Percentiles rank a stretch among this genome's conserved stretches.
Evolutionary conservation across 2,329 filamentous ascomycete genomes (phyloP).

Genomic region (Neobulgaria alba): DNA sequence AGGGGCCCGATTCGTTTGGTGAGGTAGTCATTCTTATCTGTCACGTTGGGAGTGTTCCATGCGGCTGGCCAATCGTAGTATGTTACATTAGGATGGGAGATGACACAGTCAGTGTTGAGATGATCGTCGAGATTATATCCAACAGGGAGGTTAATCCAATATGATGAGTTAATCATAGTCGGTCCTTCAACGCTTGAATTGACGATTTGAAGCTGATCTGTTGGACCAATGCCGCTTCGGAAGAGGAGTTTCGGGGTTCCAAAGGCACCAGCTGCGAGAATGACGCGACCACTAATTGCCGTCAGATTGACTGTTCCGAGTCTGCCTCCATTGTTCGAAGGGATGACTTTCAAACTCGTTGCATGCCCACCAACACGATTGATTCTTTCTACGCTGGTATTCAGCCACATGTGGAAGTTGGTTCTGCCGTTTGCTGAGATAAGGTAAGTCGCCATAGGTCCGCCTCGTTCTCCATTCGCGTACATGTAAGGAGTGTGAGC

Average conservation of each 20-base stretch:
- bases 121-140: constrained; percentile 50
- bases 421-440: constrained; percentile 47
- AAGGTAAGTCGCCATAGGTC: constrained; percentile 64
- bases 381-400: constrained; percentile 59
- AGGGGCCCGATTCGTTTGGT: constrained; percentile 49
- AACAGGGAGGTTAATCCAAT: constrained; percentile 52
- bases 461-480: constrained; percentile 54
- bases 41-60: constrained; percentile 38
- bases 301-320: constrained; percentile 53
- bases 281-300: constrained; percentile 50
- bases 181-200: constrained; percentile 39
- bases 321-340: constrained; percentile 43
- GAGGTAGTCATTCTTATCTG: constrained; percentile 38
- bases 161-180: constrained; percentile 39
- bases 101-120: constrained; percentile 49
- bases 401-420: constrained; percentile 61
- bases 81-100: constrained; percentile 41
- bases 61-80: constrained; percentile 61
- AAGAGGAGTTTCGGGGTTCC: constrained; percentile 53
- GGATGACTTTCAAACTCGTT: constrained; percentile 61
- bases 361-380: constrained; percentile 52
- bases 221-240: constrained; percentile 53
- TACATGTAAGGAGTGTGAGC: constrained; percentile 61
- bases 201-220: constrained; percentile 39
- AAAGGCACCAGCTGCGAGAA: constrained; percentile 60